A percentile compares a stretch with the other conserved stretches of the same genome.
These are phyloP conservation scores for Thelonectria rubi DNA, from an alignment of 2,329 filamentous ascomycete genomes.

Conservation along the genomic window DNA sequence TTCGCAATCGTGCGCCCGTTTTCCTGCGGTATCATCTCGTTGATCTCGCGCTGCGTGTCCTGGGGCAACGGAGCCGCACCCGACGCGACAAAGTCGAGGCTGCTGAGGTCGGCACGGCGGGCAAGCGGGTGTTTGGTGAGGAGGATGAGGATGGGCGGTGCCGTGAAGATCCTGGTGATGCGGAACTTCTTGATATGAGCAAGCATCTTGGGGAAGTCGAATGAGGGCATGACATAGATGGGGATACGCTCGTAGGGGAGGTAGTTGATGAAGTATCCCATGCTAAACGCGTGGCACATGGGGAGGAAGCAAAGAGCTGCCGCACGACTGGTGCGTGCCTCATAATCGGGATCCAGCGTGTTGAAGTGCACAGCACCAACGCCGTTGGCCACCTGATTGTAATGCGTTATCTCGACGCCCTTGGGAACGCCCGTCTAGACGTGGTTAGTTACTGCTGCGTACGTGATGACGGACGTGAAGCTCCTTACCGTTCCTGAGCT, in stretches of 20 bases:
- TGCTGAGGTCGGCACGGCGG: conserved; percentile 73
- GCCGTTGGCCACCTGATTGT: conserved; percentile 78
- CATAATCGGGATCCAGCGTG: conserved; percentile 60
- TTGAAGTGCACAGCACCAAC: conserved; percentile 60
- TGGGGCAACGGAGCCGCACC: conserved; percentile 75
- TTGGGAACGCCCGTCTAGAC: conserved; percentile 77
- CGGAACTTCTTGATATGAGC: conserved; percentile 72
- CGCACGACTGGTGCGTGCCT: conserved; percentile 50
- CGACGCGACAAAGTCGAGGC: conserved; percentile 65
- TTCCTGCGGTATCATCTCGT: conserved; percentile 58
- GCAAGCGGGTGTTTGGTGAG: conserved; percentile 76
- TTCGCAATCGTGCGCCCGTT: conserved; percentile 48
- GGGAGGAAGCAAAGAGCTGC: conserved; percentile 74
- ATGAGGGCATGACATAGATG: conserved; percentile 81
- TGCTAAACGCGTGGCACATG: conserved; percentile 78
- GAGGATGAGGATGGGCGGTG: conserved; percentile 79
- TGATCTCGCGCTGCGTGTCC: conserved; percentile 57
- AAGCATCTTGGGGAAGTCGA: conserved; percentile 79
- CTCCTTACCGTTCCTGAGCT: conserved; percentile 68
- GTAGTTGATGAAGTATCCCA: conserved; percentile 74
- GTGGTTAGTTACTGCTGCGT: conserved; percentile 9
- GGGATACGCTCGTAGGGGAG: conserved; percentile 66
- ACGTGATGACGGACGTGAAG: too few relatives aligned
- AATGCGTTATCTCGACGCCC: conserved; percentile 83
- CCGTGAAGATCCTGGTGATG: conserved; percentile 72